These are phyloP conservation scores for Lasiosphaeria hispida DNA, from an alignment of 495 filamentous ascomycete genomes.

Conservation along the genomic window DNA sequence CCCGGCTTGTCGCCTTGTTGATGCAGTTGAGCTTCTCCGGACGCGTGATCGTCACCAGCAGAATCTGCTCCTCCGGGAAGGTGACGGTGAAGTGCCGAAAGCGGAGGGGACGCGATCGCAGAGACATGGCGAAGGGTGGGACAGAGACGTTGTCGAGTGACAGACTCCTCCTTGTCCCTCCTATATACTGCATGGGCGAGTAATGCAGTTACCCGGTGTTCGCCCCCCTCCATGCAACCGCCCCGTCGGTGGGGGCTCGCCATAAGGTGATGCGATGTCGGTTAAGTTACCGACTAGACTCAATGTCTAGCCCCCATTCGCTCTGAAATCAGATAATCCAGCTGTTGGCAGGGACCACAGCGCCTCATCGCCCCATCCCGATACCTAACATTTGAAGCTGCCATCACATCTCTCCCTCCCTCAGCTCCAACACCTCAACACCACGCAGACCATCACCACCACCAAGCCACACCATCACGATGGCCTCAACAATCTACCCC, in stretches of 20 bases:
- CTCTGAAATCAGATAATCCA: too few relatives aligned
- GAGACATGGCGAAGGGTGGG: slow-evolving; percentile 7
- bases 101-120: not conserved
- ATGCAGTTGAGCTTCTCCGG: slow-evolving; percentile 50
- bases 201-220: too few relatives aligned
- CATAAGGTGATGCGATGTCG: too few relatives aligned
- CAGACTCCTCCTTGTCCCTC: not conserved
- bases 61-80: slow-evolving; percentile 26
- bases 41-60: slow-evolving; percentile 40
- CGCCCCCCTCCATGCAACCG: too few relatives aligned
- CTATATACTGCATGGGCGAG: not conserved
- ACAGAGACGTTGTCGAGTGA: not conserved
- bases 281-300: too few relatives aligned
- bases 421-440: not conserved
- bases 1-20: slow-evolving; percentile 39
- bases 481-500: slow-evolving; percentile 10
- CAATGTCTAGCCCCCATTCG: too few relatives aligned
- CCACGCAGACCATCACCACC: not conserved
- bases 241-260: too few relatives aligned
- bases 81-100: slow-evolving; percentile 21
- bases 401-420: too few relatives aligned
- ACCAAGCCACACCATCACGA: not conserved
- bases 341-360: too few relatives aligned
- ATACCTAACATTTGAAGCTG: too few relatives aligned
- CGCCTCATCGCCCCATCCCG: too few relatives aligned